Conservation (phyloP, 2,329 filamentous ascomycete species). For the Curvularia eragrostidis region DNA sequence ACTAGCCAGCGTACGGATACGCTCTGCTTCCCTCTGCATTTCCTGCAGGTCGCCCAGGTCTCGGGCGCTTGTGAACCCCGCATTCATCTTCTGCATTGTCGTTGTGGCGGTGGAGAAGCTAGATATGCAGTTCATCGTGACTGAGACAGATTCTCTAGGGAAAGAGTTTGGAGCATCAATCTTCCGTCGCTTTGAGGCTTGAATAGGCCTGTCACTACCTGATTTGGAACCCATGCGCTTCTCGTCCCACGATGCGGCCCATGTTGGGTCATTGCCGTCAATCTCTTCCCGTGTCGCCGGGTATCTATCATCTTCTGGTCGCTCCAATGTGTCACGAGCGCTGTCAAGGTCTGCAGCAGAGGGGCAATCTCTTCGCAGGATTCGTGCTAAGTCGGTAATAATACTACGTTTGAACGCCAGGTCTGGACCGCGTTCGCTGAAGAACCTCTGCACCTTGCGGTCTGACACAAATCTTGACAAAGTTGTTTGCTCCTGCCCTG, state of each 20-base stretch:
- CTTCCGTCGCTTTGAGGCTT: slow-evolving; percentile 37
- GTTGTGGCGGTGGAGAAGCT: slow-evolving; percentile 38
- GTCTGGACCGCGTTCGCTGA: slow-evolving; percentile 69
- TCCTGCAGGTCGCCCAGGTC: slow-evolving; percentile 43
- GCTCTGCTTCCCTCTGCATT: slow-evolving; percentile 49
- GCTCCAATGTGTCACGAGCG: slow-evolving; percentile 35
- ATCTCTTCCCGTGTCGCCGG: slow-evolving; percentile 47
- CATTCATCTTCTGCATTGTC: slow-evolving; percentile 27
- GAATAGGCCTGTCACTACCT: slow-evolving; percentile 13
- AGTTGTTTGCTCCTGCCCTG: slow-evolving; percentile 66
- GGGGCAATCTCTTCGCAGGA: slow-evolving; percentile 70
- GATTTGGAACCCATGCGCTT: slow-evolving; percentile 11
- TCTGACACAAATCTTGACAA: slow-evolving; percentile 75
- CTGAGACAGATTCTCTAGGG: slow-evolving; percentile 19
- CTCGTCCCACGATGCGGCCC: slow-evolving; percentile 23
- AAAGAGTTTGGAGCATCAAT: slow-evolving; percentile 25
- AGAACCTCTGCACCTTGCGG: slow-evolving; percentile 58
- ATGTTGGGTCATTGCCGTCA: slow-evolving; percentile 36
- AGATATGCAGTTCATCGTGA: slow-evolving; percentile 42
- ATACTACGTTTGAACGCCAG: slow-evolving; percentile 66
- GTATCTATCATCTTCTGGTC: slow-evolving; percentile 46
- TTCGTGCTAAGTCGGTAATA: slow-evolving; percentile 72
- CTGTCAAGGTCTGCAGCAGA: slow-evolving; percentile 48
- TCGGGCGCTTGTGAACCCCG: slow-evolving; percentile 51
- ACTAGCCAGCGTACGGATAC: slow-evolving; percentile 32